Evolutionary conservation across 768 basidiomycete species (phyloP).

Genomic region (Leccinum ochraceum): DNA sequence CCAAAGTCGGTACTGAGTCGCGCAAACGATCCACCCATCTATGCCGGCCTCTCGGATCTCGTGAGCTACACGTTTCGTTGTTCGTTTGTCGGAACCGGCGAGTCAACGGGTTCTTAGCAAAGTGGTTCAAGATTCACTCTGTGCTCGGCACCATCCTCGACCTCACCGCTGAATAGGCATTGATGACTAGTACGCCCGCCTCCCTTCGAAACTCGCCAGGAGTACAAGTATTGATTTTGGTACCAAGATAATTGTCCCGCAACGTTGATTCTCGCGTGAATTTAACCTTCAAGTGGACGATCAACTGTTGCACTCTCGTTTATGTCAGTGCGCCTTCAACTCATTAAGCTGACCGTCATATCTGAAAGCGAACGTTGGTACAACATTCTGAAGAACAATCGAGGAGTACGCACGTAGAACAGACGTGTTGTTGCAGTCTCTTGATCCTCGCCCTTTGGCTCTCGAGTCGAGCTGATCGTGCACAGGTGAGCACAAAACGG

Average conservation of each 20-base stretch:
- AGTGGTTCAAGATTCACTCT: conserved; percentile 81
- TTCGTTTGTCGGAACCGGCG: conserved; percentile 4
- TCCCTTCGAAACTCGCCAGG: conserved; percentile 68
- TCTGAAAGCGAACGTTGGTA: conserved; percentile 21
- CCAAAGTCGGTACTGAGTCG: neutral
- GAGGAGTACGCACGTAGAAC: conserved; percentile 49
- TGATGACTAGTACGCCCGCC: conserved; percentile 73
- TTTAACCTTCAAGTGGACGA: conserved; percentile 76
- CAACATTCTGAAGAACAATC: conserved; percentile 1
- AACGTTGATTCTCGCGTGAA: conserved; percentile 83
- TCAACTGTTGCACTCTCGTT: conserved; percentile 80
- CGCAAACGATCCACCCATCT: conserved; percentile 45
- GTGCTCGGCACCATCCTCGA: conserved; percentile 97
- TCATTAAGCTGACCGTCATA: conserved; percentile 54
- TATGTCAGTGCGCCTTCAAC: conserved; percentile 62
- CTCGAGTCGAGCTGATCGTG: conserved; percentile 65
- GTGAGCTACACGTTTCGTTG: conserved; percentile 46
- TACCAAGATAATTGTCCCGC: conserved; percentile 72
- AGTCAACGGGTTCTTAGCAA: conserved; percentile 87
- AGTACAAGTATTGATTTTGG: conserved; percentile 83
- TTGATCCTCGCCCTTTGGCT: conserved; percentile 43
- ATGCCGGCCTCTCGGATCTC: conserved; percentile 91
- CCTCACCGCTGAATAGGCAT: conserved; percentile 93
- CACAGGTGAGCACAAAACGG: conserved; percentile 39
- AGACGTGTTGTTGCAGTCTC: conserved; percentile 55